These are phyloP conservation scores for Macrolepiota albuminosa DNA, from an alignment of 768 basidiomycete genomes.

Conservation along the genomic window DNA sequence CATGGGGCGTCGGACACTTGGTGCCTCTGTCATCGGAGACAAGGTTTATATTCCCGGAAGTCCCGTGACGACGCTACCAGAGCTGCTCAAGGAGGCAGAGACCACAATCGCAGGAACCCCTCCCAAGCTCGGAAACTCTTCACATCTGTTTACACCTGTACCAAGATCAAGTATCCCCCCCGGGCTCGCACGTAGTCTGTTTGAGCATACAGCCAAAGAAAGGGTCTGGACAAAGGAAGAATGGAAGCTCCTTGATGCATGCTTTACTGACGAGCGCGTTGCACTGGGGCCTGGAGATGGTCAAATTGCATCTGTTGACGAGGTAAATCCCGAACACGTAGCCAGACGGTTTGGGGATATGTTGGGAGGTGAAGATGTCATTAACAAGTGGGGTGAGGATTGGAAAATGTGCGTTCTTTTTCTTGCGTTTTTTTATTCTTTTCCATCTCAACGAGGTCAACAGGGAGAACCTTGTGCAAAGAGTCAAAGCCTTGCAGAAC, in stretches of 20 bases:
- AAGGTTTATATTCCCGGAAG: constrained; percentile 51
- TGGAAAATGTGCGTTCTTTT: constrained; percentile 53
- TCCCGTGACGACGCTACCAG: constrained; percentile 47
- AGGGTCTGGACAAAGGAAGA: constrained; percentile 66
- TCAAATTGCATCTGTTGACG: constrained; percentile 44
- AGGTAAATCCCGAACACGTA: constrained; percentile 51
- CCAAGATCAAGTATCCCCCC: background rate
- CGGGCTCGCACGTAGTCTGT: background rate
- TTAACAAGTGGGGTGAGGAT: constrained; percentile 36
- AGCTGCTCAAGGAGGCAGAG: constrained; percentile 59
- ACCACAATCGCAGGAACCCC: constrained; percentile 31
- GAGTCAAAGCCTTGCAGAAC: constrained; percentile 51
- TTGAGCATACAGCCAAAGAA: constrained; percentile 6
- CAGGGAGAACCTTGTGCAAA: constrained; percentile 48
- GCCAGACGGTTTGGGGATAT: constrained; percentile 51
- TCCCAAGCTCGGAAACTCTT: background rate
- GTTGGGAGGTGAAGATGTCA: constrained; percentile 39
- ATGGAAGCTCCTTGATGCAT: constrained; percentile 78
- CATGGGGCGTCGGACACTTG: constrained; percentile 13
- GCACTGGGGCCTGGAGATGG: constrained; percentile 35
- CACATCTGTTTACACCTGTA: constrained; percentile 1
- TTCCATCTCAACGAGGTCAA: background rate
- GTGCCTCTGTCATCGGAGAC: constrained; percentile 41
- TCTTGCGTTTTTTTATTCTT: background rate
- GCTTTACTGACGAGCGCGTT: constrained; percentile 69